Evolutionary conservation across 805 yeast genomes (phyloP), one percentile per base, ranked within the genome.

Genomic region (Grigorovia yakushimaensis): DNA sequence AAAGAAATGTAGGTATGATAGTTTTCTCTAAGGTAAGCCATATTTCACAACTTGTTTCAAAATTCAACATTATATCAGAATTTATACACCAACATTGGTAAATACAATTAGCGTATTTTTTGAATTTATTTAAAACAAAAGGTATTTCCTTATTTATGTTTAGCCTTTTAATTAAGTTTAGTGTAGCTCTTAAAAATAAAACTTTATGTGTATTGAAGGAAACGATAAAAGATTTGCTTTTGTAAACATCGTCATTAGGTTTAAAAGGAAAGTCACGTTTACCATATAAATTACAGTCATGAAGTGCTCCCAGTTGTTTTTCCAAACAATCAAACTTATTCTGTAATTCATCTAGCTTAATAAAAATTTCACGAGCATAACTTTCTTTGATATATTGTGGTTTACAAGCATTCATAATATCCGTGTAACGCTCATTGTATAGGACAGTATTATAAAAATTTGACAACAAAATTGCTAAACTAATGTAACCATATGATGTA

Each of bases 391-490:
- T 38, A 18, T 41, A 43, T 5, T 49, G 46, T 5, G 62, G 59
- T 45, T 54, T 53, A 3, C 63, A 58, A 8, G 49, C 47, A 41
- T 57, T 58, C 43, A 50, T 52, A 15, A 61, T 55, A 2, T 61
- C 52, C 0, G 66, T 61, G 39, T 50, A 61, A 17, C 50, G 53
- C 40, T 57, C 59, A 39, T 48, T 45, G 46, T 50, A 60, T 18
- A 62, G 49, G 19, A 60, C 59, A 4, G 51, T 53, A 10, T 51
- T 33, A 40, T 49, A 59, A 48, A 57, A 63, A 10, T 58, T 44
- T 35, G 57, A 47, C 10, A 43, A 43, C 2, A 59, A 50, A 20
- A 53, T 56, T 0, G 44, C 35, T 1, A 49, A 18, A 1, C 58
- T 58, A 42, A 51, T 47, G 11, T 50, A 50, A 15, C 61, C 63